A percentile compares a stretch with the other conserved stretches of the same genome.
Evolutionary conservation across 1,284 basidiomycete genomes (phyloP).

Genomic region (Earliella scabrosa): DNA sequence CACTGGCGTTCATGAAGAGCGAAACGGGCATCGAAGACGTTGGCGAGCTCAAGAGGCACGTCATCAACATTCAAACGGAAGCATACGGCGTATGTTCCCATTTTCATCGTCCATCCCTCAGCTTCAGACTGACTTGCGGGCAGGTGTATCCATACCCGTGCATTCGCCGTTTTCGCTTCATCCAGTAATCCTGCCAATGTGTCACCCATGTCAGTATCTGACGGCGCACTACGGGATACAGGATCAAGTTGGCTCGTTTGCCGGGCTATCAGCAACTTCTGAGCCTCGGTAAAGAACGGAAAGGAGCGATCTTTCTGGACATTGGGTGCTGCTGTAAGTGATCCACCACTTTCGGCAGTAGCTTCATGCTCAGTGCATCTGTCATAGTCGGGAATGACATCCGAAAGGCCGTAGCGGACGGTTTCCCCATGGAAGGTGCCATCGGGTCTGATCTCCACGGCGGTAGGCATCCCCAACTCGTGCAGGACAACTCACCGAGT

Average conservation of each 20-base stretch:
- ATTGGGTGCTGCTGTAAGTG: constrained; percentile 53
- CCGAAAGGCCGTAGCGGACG: constrained; percentile 46
- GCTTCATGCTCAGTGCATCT: neutral
- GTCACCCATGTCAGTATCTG: neutral
- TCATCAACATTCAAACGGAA: constrained; percentile 45
- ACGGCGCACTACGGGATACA: neutral
- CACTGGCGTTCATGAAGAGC: constrained; percentile 42
- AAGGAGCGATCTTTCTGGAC: constrained; percentile 52
- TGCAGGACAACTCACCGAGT: constrained; percentile 28
- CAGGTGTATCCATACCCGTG: constrained; percentile 45
- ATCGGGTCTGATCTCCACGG: constrained; percentile 25
- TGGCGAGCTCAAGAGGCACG: constrained; percentile 47
- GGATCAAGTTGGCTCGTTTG: constrained; percentile 38
- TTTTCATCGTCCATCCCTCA: too few species aligned
- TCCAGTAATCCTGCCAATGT: constrained; percentile 34
- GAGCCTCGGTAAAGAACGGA: constrained; percentile 40
- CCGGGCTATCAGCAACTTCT: constrained; percentile 49
- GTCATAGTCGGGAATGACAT: constrained; percentile 48
- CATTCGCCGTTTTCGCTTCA: constrained; percentile 46
- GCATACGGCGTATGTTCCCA: constrained; percentile 43
- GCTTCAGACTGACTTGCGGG: too few species aligned
- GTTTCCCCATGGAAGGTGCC: constrained; percentile 37
- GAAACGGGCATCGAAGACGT: constrained; percentile 46
- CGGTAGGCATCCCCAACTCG: constrained; percentile 6
- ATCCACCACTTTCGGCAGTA: neutral